phyloP scores from a whole-genome alignment of 2,329 filamentous ascomycete species.

The Botrytis aclada region DNA sequence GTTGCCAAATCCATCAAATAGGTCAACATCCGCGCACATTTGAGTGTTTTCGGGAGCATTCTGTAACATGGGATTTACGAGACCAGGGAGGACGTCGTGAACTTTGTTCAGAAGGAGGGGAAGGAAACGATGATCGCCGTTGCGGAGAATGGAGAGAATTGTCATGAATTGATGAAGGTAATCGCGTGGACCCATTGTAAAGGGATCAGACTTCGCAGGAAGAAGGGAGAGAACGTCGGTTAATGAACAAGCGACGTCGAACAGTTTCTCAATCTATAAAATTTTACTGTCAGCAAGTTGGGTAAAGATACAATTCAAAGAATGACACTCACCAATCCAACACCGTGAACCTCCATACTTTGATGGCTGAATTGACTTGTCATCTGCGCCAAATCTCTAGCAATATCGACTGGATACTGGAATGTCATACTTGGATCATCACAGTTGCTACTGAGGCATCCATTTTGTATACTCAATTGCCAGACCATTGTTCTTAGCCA shows the following conservation, averaged over 20 bases:
- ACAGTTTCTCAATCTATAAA: slow-evolving; percentile 68
- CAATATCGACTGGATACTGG: slow-evolving; percentile 60
- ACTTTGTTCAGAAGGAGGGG: slow-evolving; percentile 75
- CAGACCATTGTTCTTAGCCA: slow-evolving; percentile 64
- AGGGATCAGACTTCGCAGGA: slow-evolving; percentile 57
- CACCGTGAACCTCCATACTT: slow-evolving; percentile 71
- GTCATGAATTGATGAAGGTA: slow-evolving; percentile 68
- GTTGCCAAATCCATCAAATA: slow-evolving; percentile 65
- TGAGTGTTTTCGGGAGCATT: slow-evolving; percentile 52
- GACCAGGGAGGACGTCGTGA: slow-evolving; percentile 63
- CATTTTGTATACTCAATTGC: slow-evolving; percentile 58
- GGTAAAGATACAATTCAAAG: neutral
- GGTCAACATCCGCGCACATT: slow-evolving; percentile 48
- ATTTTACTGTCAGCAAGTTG: slow-evolving; percentile 16
- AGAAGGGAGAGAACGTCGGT: slow-evolving; percentile 69
- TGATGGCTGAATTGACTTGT: slow-evolving; percentile 69
- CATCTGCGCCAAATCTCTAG: slow-evolving; percentile 61
- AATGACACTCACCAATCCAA: slow-evolving; percentile 60
- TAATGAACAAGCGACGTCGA: slow-evolving; percentile 71
- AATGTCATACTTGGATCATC: slow-evolving; percentile 57
- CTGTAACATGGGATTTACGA: slow-evolving; percentile 59
- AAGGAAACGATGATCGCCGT: slow-evolving; percentile 71
- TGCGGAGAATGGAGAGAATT: slow-evolving; percentile 67
- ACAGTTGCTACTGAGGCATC: slow-evolving; percentile 47
- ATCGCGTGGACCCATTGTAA: slow-evolving; percentile 66